Base-by-base conservation (phyloP, 306 rosid genomes). In the Mimosa pudica region DNA sequence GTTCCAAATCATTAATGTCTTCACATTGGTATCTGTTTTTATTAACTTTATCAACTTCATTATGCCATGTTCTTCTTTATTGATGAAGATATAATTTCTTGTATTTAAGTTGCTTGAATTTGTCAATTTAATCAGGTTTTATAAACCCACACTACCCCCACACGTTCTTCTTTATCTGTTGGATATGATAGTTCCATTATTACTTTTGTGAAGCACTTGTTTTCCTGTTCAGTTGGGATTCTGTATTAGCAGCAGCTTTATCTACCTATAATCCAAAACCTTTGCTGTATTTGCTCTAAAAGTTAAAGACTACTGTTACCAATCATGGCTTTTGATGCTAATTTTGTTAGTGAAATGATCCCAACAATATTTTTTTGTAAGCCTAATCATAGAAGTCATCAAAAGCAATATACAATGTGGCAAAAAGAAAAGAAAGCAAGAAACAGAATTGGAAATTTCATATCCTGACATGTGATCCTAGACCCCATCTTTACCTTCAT, bases 301-400 rank as follows among this genome's bases (percentile, higher is more conserved):
- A 90, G 84, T 91, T 77, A 49, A 82, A 83, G 87, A 80, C 84
- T 86, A 80, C 84, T 86, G 82, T 85, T 86, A 48, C 92, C 93
- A 92, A 94, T 94, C 90, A 89, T 91, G 93, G 85, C 90, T 84
- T 89, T 91, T 81, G 89, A 86, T 90, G 87, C 82, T 82, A 80
- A 82, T 86, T 84, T 88, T 83, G 90, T 89, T 85, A 82, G 82
- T 65, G 85, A 86, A 87, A 87, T 89, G 92, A 95, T 95, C 96
- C 97, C 93, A 86, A 90, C 74, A 79, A 75, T 76, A 63, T 82
- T 82, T 82, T 82, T 78, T 51, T 2, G 6, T 80, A 74, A 71
- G 79, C 82, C 84, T 82, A 89, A 89, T 88, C 97, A 95, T 90
- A 82, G 89, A 95, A 92, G 93, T 89, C 97, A 91, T 84, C 89